Conservation (phyloP, 805 yeast genomes). For the Lipomyces starkeyi region DNA sequence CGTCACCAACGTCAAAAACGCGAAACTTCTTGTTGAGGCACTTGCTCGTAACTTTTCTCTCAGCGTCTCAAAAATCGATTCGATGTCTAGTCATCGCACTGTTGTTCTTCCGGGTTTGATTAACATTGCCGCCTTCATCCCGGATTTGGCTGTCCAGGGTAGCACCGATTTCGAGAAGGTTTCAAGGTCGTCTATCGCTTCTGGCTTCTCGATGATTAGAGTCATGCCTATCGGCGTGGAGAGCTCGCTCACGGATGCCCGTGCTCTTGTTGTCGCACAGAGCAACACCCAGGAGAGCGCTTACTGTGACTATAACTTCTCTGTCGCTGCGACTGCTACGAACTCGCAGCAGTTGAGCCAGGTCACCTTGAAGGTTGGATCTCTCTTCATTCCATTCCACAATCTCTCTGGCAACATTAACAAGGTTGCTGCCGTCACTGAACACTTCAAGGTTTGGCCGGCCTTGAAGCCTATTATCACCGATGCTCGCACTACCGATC, state of each 20-base stretch:
- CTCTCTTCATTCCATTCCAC: conserved; percentile 81
- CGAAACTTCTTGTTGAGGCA: conserved; percentile 95
- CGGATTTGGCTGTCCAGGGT: conserved; percentile 60
- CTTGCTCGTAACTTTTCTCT: conserved; percentile 57
- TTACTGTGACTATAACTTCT: conserved; percentile 79
- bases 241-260: conserved; percentile 69
- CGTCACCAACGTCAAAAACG: conserved; percentile 97
- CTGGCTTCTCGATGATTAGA: conserved; percentile 89
- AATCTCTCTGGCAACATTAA: conserved; percentile 61
- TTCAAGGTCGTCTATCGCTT: conserved; percentile 71
- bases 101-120: conserved; percentile 85
- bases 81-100: conserved; percentile 88
- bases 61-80: conserved; percentile 76
- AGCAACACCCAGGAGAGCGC: conserved; percentile 63
- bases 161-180: conserved; percentile 67
- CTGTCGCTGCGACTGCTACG: conserved; percentile 79
- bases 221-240: conserved; percentile 72
- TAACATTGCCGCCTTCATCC: conserved; percentile 79
- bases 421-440: conserved; percentile 77
- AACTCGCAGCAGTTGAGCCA: conserved; percentile 68
- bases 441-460: conserved; percentile 87
- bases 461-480: conserved; percentile 81
- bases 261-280: conserved; percentile 68
- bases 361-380: conserved; percentile 70
- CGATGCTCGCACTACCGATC: conserved; percentile 88